Conservation (phyloP, 371 early-diverging fungal genomes). For the Mortierella sp. region DNA sequence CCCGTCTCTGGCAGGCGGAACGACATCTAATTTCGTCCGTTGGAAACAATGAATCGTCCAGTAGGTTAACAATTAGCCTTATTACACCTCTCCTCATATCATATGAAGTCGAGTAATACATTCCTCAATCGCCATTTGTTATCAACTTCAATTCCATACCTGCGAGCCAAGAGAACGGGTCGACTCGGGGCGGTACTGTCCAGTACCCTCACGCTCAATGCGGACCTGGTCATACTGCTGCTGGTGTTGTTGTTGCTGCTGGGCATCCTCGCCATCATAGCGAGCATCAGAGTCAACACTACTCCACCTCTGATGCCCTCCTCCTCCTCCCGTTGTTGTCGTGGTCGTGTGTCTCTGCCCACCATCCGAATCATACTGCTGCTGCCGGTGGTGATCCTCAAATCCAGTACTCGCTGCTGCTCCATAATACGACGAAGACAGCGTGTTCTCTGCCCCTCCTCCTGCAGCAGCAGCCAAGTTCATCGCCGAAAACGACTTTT, state of each 20-base stretch:
- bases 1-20: conserved; percentile 67
- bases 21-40: conserved; percentile 34
- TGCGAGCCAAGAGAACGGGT: conserved; percentile 46
- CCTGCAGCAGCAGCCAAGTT: conserved; percentile 22
- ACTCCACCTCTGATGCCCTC: conserved; percentile 39
- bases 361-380: conserved; percentile 17
- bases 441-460: neutral
- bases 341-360: conserved; percentile 2
- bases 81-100: no score
- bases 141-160: no score
- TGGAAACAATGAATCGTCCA: neutral
- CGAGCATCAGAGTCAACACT: conserved; percentile 45
- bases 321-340: conserved; percentile 6
- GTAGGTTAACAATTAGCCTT: neutral
- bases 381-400: conserved; percentile 13
- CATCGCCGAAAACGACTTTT: conserved; percentile 45
- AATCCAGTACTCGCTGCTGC: conserved; percentile 5
- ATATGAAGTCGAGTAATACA: no score
- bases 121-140: no score
- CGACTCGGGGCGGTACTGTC: conserved; percentile 47
- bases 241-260: neutral
- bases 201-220: neutral
- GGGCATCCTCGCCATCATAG: conserved; percentile 40
- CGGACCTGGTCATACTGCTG: conserved; percentile 9
- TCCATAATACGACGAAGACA: conserved; percentile 8